Conservation (phyloP, 192 early-diverging fungal genomes). For the Spizellomyces punctatus region DNA sequence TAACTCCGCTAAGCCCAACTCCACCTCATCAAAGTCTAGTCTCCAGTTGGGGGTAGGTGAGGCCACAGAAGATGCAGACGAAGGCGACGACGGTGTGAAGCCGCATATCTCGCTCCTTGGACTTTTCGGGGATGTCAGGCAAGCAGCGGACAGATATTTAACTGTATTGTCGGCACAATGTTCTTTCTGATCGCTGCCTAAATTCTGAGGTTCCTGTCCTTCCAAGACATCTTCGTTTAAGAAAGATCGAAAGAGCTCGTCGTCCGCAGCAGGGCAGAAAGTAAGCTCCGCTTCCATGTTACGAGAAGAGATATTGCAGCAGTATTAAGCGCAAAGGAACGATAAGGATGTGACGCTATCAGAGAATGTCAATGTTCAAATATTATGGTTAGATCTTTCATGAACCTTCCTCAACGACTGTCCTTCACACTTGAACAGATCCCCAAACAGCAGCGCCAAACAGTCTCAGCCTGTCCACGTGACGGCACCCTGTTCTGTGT, state of each 20-base stretch:
- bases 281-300: not conserved
- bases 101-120: not conserved
- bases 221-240: conserved; percentile 26
- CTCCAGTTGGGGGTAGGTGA: conserved; percentile 21
- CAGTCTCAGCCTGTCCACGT: too few relatives aligned
- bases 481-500: too few relatives aligned
- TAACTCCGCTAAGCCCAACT: not conserved
- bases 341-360: too few relatives aligned
- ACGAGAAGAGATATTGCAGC: too few relatives aligned
- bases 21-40: conserved; percentile 19
- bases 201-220: not conserved
- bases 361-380: too few relatives aligned
- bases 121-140: not conserved
- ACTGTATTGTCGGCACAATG: not conserved
- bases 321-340: too few relatives aligned
- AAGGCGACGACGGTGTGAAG: conserved; percentile 1
- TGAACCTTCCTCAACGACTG: too few relatives aligned
- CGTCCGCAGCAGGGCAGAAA: conserved; percentile 16
- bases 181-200: not conserved
- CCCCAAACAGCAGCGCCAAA: too few relatives aligned
- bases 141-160: not conserved
- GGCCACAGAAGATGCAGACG: conserved; percentile 13
- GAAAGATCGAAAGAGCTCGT: conserved; percentile 33
- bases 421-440: too few relatives aligned
- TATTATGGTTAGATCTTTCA: too few relatives aligned